Percentiles rank a stretch among this genome's conserved stretches.
Conservation (phyloP, 257 asterid genomes). For the Echites panduratus region DNA sequence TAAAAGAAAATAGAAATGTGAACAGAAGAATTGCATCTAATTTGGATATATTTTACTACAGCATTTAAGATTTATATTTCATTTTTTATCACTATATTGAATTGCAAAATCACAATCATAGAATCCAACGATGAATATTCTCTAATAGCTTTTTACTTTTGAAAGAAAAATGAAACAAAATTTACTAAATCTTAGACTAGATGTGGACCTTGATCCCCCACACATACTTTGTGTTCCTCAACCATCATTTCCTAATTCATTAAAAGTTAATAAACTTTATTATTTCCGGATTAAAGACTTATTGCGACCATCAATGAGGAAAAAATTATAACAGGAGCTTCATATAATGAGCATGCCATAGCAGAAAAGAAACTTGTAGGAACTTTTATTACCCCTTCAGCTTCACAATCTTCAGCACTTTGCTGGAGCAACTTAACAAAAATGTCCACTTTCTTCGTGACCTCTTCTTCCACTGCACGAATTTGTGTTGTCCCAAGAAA, state of each 20-base stretch:
- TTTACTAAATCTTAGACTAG: neutral
- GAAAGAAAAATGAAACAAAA: neutral
- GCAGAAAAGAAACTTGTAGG: neutral
- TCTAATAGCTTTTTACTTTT: neutral
- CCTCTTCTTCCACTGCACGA: conserved; percentile 60
- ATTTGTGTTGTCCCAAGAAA: conserved; percentile 49
- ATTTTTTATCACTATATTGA: neutral
- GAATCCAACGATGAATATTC: neutral
- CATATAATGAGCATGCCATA: neutral
- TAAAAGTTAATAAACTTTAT: neutral
- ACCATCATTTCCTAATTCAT: neutral
- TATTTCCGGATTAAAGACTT: too few relatives aligned
- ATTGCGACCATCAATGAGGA: too few relatives aligned
- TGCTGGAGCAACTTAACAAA: conserved; percentile 41
- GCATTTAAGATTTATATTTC: neutral
- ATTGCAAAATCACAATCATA: neutral
- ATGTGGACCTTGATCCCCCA: neutral
- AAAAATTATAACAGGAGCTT: neutral
- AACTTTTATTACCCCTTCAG: conserved; percentile 45
- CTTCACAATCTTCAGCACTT: conserved; percentile 55
- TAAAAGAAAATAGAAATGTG: neutral
- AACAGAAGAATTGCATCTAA: neutral
- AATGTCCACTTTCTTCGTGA: conserved; percentile 44
- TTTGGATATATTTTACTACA: neutral
- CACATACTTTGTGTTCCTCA: neutral